Conservation (phyloP, 345 rosid genomes). For the Dovyalis caffra region DNA sequence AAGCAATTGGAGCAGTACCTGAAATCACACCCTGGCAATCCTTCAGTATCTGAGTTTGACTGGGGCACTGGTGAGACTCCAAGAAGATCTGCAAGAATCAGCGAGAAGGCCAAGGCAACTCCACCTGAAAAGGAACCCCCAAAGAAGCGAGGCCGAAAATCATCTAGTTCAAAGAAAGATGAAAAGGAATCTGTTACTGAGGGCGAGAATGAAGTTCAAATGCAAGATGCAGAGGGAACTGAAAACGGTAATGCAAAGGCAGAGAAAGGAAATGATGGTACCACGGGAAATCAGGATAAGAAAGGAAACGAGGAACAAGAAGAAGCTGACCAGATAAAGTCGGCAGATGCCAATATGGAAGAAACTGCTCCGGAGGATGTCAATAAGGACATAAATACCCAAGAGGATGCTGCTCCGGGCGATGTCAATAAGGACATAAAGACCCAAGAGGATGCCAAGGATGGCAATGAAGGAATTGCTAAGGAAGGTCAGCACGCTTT, state of each 20-base stretch:
- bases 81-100: conserved; percentile 80
- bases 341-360: conserved; percentile 21
- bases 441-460: conserved; percentile 27
- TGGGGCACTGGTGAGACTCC: conserved; percentile 86
- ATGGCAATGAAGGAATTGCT: conserved; percentile 22
- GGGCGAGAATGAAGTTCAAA: conserved; percentile 32
- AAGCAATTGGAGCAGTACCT: conserved; percentile 79
- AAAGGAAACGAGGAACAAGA: conserved; percentile 20
- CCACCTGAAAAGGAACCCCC: conserved; percentile 71
- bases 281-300: conserved; percentile 12
- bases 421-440: conserved; percentile 20
- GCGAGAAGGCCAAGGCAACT: conserved; percentile 64
- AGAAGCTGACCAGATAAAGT: conserved; percentile 15
- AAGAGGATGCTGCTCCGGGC: conserved; percentile 23
- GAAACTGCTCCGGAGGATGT: conserved; percentile 18
- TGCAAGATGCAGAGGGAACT: conserved; percentile 18
- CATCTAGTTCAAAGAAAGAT: conserved; percentile 53
- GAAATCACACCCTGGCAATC: conserved; percentile 68
- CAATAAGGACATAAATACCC: conserved; percentile 15
- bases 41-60: conserved; percentile 57
- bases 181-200: conserved; percentile 33
- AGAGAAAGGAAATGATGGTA: conserved; percentile 21
- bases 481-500: conserved; percentile 18
- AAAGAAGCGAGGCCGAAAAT: conserved; percentile 59
- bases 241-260: conserved; percentile 29